Percentiles rank a stretch among this genome's conserved stretches.
Evolutionary conservation across 2,329 filamentous ascomycete species (phyloP).

Genomic region (Lasiodiplodia theobromae): DNA sequence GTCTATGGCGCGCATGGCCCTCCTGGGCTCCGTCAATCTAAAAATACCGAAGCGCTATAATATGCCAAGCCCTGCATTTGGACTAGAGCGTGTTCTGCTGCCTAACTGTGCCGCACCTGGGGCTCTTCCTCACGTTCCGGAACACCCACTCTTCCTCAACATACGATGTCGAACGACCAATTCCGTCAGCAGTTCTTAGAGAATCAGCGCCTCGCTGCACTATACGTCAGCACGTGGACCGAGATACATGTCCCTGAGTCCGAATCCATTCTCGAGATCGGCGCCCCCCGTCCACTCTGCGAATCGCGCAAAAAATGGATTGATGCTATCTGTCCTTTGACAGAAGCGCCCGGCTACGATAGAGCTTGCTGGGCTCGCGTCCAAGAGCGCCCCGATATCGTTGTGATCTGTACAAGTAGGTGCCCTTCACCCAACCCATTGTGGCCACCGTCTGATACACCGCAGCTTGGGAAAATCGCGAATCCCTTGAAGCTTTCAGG

Average conservation of each 20-base stretch:
- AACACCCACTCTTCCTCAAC: neutral
- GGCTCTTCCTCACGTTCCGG: neutral
- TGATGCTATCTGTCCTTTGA: neutral
- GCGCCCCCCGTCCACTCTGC: neutral
- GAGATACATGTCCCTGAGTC: neutral
- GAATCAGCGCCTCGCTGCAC: neutral
- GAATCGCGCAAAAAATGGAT: neutral
- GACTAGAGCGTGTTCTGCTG: neutral
- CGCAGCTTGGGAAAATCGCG: neutral
- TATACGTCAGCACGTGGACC: neutral
- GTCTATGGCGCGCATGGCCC: too few species aligned
- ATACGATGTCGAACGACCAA: neutral
- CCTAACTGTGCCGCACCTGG: neutral
- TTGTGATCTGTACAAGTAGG: neutral
- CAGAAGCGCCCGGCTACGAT: neutral
- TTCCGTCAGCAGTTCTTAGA: neutral
- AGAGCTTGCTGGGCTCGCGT: neutral
- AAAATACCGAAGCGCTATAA: neutral
- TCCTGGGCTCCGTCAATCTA: too few species aligned
- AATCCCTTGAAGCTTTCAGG: neutral
- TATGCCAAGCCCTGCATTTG: neutral
- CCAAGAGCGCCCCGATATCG: neutral
- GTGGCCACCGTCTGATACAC: neutral
- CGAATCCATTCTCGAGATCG: neutral
- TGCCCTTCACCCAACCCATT: neutral